phyloP scores from a whole-genome alignment of 192 early-diverging fungal species.

The Backusella tarrabulga region DNA sequence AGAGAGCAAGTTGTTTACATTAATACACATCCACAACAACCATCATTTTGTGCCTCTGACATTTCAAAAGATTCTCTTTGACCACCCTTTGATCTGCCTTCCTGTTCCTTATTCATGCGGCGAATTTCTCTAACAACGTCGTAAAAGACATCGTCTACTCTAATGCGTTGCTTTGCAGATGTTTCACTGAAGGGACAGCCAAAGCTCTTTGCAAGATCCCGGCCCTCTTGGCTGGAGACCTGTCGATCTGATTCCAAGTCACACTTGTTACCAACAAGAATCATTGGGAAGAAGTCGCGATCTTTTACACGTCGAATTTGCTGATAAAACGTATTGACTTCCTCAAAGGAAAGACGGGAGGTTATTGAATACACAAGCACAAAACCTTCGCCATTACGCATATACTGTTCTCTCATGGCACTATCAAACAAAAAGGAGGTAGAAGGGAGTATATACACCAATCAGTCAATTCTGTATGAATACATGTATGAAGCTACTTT shows the following conservation, averaged over 20 bases:
- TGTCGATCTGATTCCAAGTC: conserved; percentile 71
- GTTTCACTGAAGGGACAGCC: conserved; percentile 66
- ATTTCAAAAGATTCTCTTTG: conserved; percentile 15
- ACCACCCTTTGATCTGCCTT: conserved; percentile 20
- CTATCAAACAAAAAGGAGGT: neutral
- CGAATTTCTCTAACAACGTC: conserved; percentile 81
- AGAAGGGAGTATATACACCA: too few species aligned
- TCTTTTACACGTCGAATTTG: conserved; percentile 85
- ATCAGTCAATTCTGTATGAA: neutral
- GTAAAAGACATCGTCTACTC: conserved; percentile 34
- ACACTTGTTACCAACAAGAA: conserved; percentile 87
- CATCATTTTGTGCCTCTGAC: conserved; percentile 6
- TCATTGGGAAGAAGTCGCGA: conserved; percentile 70
- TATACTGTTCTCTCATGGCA: conserved; percentile 65
- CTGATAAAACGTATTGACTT: conserved; percentile 68
- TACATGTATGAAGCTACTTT: neutral
- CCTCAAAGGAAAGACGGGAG: conserved; percentile 70
- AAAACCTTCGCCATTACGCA: conserved; percentile 85
- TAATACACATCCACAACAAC: conserved; percentile 13
- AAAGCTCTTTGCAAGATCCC: conserved; percentile 53
- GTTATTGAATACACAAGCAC: conserved; percentile 81
- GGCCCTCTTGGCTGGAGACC: conserved; percentile 52
- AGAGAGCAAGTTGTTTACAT: conserved; percentile 14
- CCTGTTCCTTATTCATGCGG: conserved; percentile 73
- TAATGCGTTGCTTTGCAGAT: conserved; percentile 39